Evolutionary conservation across 176 grass and related monocot species (phyloP), one percentile per base, ranked within the genome.

Genomic region (Raddia distichophylla): DNA sequence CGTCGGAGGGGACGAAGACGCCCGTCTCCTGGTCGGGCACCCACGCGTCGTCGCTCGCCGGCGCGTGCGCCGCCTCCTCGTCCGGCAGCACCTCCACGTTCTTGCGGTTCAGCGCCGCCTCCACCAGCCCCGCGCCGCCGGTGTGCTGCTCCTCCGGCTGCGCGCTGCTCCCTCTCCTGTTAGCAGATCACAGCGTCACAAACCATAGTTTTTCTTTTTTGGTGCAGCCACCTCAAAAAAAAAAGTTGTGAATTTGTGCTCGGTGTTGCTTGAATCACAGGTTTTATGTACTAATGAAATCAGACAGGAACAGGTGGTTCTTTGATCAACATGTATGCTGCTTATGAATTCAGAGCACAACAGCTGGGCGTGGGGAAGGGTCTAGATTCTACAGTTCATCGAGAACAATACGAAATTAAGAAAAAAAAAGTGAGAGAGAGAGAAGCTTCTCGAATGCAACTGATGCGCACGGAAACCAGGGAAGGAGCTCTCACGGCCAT

Each of bases 11-110:
- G 37, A 16, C 64, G 56, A 87, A 87, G 57, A 87, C 85, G 73
- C 86, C 86, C 17, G 86, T 82, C 35, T 82, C 86, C 37, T 87
- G 20, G 73, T 87, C 79, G 48, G 79, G 79, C 73, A 87, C 73
- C 86, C 86, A 87, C 35, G 54, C 78, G 10, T 81, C 70, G 0
- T 69, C 15, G 54, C 60, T 20, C 64, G 8, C 71, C 19, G 42
- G 60, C 35, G 12, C 17, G 13, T 15, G 35, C 12, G 48, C 18
- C 2, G 3, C 0, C 11, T 87, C 85, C 11, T 87, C 85, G 3
- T 71, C 61, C 3, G 69, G 46, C 10, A 82, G 5, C 72, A 87
- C 64, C 56, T 70, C 45, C 27, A 33, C 71, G 2, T 40, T 88
- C 81, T 88, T 80, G 45, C 75, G 4, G 86, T 88, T 88, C 13